Evolutionary conservation across 306 rosid genomes (phyloP), one percentile per base, ranked within the genome.

Genomic region (Lagenaria siceraria): DNA sequence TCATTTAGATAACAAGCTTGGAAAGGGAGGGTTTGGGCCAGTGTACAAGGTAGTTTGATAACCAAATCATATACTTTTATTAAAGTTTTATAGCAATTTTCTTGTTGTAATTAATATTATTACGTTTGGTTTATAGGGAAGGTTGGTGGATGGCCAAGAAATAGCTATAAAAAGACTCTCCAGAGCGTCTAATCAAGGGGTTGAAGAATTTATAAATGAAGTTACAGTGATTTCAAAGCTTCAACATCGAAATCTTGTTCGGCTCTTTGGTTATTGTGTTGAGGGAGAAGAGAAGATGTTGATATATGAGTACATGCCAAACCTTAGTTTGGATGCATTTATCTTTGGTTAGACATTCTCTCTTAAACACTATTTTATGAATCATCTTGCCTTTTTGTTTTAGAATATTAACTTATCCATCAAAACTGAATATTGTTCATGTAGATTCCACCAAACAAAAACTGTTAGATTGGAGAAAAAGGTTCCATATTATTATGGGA

Each of bases 211-310:
- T 53, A 83, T 81, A 78, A 87, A 84, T 40, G 88, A 87, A 75
- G 84, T 87, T 0, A 77, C 60, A 1, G 84, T 87, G 51, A 81
- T 85, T 77, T 83, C 88, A 27, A 82, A 83, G 54, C 87, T 87
- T 46, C 90, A 87, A 49, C 90, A 87, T 68, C 77, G 85, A 18
- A 87, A 87, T 85, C 87, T 87, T 60, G 88, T 87, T 11, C 78
- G 82, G 24, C 78, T 87, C 31, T 75, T 79, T 40, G 90, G 90
- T 15, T 87, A 86, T 27, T 84, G 90, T 40, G 1, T 8, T 40
- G 46, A 87, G 65, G 31, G 80, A 56, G 82, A 77, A 0, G 90
- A 87, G 29, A 85, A 77, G 15, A 87, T 87, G 72, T 33, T 87
- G 77, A 75, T 87, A 2, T 87, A 87, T 75, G 90, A 82, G 40